These are phyloP conservation scores for Leccinum pellstonianum DNA, from an alignment of 768 basidiomycete species.

Conservation along the genomic window DNA sequence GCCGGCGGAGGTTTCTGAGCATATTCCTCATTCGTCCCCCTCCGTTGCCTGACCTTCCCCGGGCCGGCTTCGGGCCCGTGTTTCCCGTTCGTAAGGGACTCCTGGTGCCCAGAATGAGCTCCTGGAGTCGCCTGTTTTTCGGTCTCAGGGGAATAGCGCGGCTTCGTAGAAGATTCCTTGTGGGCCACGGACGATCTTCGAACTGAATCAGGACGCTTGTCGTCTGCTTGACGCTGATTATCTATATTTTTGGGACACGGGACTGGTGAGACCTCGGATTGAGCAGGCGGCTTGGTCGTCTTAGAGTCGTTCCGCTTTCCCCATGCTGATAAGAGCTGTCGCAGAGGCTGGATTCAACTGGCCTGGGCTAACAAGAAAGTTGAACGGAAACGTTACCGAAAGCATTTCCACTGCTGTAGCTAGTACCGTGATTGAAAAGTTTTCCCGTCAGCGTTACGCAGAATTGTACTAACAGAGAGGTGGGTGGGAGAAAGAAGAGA, in stretches of 20 bases:
- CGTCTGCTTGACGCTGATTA: neutral
- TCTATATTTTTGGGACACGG: neutral
- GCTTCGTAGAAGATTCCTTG: no score
- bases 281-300: neutral
- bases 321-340: neutral
- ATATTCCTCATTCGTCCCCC: neutral
- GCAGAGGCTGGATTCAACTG: neutral
- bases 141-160: neutral
- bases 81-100: no score
- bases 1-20: neutral
- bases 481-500: no score
- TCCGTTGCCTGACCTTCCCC: neutral
- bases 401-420: neutral
- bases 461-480: no score
- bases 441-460: no score
- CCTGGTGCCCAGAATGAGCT: no score
- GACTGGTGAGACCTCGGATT: neutral
- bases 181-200: neutral
- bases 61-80: no score
- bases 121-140: neutral
- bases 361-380: neutral
- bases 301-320: neutral
- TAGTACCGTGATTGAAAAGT: no score
- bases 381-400: neutral
- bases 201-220: neutral